Evolutionary conservation across 257 asterid genomes (phyloP).

Genomic region (Anisodus tanguticus): DNA sequence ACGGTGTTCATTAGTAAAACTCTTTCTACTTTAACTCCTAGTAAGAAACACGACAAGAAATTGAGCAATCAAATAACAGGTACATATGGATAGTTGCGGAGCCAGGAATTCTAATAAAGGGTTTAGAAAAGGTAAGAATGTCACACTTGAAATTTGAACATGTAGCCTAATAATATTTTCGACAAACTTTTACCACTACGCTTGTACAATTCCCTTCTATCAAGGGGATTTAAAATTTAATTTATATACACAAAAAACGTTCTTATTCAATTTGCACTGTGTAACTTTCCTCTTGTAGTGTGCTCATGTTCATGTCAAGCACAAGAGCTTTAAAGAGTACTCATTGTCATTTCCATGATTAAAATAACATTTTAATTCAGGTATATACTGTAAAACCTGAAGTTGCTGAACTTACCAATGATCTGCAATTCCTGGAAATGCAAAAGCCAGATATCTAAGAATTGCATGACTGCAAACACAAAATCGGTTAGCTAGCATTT

Average conservation of each 20-base stretch:
- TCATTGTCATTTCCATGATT: background rate
- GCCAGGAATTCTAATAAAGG: background rate
- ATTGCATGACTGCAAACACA: slow-evolving; percentile 81
- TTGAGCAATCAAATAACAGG: background rate
- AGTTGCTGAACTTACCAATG: slow-evolving; percentile 73
- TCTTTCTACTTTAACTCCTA: background rate
- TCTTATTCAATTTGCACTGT: background rate
- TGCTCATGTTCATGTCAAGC: background rate
- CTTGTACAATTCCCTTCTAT: background rate
- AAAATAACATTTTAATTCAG: background rate
- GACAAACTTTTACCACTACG: background rate
- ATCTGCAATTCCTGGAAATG: slow-evolving; percentile 90
- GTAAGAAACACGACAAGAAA: background rate
- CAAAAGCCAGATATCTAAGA: slow-evolving; percentile 68
- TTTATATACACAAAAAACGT: background rate
- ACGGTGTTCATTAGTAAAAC: background rate
- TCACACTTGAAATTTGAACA: background rate
- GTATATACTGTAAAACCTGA: background rate
- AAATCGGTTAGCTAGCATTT: slow-evolving; percentile 23
- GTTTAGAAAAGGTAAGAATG: background rate
- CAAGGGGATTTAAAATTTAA: background rate
- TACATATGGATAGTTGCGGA: background rate
- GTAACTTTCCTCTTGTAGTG: background rate
- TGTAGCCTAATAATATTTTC: background rate
- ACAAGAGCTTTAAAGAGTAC: background rate